Conservation (phyloP, 1,139 yeast species). For the Blastobotrys elegans region DNA sequence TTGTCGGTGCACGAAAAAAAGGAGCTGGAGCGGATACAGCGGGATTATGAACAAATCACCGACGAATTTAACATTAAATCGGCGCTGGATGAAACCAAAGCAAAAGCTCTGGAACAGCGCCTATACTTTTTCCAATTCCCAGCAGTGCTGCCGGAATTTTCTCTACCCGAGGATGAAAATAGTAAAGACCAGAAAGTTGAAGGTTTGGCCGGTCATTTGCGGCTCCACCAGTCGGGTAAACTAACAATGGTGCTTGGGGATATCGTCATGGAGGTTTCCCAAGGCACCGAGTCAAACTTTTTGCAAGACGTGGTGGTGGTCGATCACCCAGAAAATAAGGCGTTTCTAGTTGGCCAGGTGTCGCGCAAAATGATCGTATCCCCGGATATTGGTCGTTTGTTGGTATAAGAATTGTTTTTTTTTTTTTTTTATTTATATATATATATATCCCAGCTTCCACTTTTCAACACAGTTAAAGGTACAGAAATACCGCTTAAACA, state of each 20-base stretch:
- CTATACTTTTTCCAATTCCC: slow-evolving; percentile 70
- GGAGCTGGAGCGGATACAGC: slow-evolving; percentile 24
- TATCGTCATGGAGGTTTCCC: slow-evolving; percentile 59
- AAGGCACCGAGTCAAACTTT: slow-evolving; percentile 70
- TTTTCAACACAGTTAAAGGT: slow-evolving; percentile 22
- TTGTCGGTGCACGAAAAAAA: slow-evolving; percentile 22
- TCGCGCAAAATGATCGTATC: slow-evolving; percentile 53
- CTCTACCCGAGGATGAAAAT: slow-evolving; percentile 18
- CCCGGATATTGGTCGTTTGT: slow-evolving; percentile 35
- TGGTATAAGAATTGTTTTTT: neutral
- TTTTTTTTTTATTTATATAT: neutral
- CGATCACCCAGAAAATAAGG: slow-evolving; percentile 43
- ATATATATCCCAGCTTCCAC: slow-evolving; percentile 15
- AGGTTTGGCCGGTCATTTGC: slow-evolving; percentile 67
- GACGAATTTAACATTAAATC: slow-evolving; percentile 26
- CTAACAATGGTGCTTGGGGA: slow-evolving; percentile 70
- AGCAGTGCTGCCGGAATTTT: slow-evolving; percentile 53
- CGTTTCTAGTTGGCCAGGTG: slow-evolving; percentile 59
- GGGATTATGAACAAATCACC: slow-evolving; percentile 28
- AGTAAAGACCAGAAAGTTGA: slow-evolving; percentile 19
- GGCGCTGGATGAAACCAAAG: slow-evolving; percentile 11
- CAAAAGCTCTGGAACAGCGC: slow-evolving; percentile 36
- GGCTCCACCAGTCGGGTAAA: slow-evolving; percentile 78
- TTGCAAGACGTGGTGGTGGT: slow-evolving; percentile 70
- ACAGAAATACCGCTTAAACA: slow-evolving; percentile 22